These are phyloP conservation scores for Podaxis carcinomalis DNA, from an alignment of 768 basidiomycete species.

Conservation along the genomic window DNA sequence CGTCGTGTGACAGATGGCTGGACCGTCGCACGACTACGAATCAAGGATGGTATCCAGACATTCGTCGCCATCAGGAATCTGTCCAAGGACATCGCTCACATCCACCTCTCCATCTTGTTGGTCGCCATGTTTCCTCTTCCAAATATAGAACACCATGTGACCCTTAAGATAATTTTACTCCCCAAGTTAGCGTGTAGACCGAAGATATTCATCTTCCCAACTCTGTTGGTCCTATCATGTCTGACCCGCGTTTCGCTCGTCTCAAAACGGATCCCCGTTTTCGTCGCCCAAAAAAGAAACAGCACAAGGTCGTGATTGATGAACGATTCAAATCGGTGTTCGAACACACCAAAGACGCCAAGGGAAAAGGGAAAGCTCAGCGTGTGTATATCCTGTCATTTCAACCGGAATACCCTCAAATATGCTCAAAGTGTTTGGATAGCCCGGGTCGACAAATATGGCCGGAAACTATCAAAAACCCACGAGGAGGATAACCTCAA, in stretches of 20 bases:
- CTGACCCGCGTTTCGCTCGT: slow-evolving; percentile 84
- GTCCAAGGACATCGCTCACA: not conserved
- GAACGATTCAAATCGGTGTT: slow-evolving; percentile 87
- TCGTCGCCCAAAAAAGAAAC: slow-evolving; percentile 73
- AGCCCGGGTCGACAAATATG: slow-evolving; percentile 87
- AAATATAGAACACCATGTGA: slow-evolving; percentile 6
- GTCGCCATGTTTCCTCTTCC: slow-evolving; percentile 15
- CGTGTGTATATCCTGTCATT: slow-evolving; percentile 17
- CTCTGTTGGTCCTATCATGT: slow-evolving; percentile 35
- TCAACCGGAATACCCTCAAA: not conserved
- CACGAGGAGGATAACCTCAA: slow-evolving; percentile 74
- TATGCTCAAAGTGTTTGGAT: not conserved
- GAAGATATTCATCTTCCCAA: not conserved
- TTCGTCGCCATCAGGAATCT: not conserved
- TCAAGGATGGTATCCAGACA: not conserved
- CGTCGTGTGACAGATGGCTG: slow-evolving; percentile 5
- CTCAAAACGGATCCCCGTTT: slow-evolving; percentile 93
- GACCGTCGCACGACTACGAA: not conserved
- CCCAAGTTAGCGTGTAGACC: not conserved
- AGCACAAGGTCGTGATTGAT: slow-evolving; percentile 83
- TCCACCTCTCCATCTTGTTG: slow-evolving; percentile 5
- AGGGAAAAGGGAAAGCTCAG: slow-evolving; percentile 19
- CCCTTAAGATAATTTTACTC: not conserved
- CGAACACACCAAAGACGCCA: slow-evolving; percentile 39
- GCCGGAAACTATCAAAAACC: slow-evolving; percentile 61